Base-by-base conservation (phyloP, 2,329 filamentous ascomycete genomes). In the Mycosphaerella sp. region DNA sequence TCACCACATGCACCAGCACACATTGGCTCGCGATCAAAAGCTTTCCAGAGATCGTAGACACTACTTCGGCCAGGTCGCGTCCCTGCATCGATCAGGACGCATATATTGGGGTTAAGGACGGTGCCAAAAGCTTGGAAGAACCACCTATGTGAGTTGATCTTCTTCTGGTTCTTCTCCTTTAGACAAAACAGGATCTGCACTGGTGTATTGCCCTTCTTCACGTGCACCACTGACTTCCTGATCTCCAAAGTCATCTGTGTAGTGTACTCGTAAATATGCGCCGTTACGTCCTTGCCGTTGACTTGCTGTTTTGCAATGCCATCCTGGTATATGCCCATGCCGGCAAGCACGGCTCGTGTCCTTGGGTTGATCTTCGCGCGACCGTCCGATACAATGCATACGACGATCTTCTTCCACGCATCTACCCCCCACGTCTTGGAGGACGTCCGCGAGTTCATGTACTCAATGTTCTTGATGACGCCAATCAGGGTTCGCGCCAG, bases 131-230 rank as follows among this genome's bases (percentile, higher is more conserved):
- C 93, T 62, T 94, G 86, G 78, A 98, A 98, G 75, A 98, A 97
- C 93, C 93, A 98, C 68, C 93, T 79, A 70, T 98, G 93, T 0
- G 93, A 97, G 69, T 98, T 98, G 80, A 98, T 98, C 78, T 98
- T 98, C 77, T 98, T 98, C 74, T 96, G 90, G 68, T 98, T 98
- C 80, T 96, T 97, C 68, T 98, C 93, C 75, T 98, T 98, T 55
- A 98, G 72, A 69, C 93, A 98, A 76, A 98, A 98, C 4, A 98
- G 81, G 75, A 98, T 86, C 73, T 98, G 93, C 2, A 98, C 87
- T 0, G 93, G 91, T 56, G 93, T 89, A 54, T 86, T 80, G 5
- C 78, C 86, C 65, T 89, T 88, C 56, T 93, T 87, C 44, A 97
- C 77, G 42, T 84, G 79, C 7, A 97, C 91, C 37, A 95, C 80